Conservation (phyloP, 306 rosid genomes). For the Vigna reflexopilosa region DNA sequence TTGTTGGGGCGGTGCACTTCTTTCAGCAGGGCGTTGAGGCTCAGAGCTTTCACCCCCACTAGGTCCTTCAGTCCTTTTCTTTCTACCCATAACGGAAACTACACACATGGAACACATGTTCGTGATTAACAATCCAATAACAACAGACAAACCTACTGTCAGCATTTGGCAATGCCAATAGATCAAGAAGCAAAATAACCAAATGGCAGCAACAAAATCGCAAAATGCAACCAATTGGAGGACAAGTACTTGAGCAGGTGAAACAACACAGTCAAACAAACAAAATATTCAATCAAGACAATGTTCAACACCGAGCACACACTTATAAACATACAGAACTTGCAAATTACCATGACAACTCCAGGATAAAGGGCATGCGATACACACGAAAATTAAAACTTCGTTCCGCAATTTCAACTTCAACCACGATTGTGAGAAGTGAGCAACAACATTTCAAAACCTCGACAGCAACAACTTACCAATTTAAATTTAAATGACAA, state of each 20-base stretch:
- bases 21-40: conserved; percentile 62
- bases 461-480: neutral
- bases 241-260: neutral
- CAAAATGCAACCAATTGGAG: neutral
- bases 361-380: too few relatives aligned
- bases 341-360: too few relatives aligned
- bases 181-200: neutral
- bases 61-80: conserved; percentile 73
- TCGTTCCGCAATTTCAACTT: neutral
- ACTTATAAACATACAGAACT: neutral
- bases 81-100: conserved; percentile 74
- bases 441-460: neutral
- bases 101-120: neutral
- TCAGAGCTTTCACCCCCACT: conserved; percentile 73
- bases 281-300: neutral
- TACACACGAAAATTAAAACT: too few relatives aligned
- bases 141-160: neutral
- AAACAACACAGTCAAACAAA: neutral
- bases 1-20: conserved; percentile 62
- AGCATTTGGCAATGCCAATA: neutral
- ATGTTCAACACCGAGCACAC: neutral
- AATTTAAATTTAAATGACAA: neutral
- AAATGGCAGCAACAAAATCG: neutral
- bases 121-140: neutral
- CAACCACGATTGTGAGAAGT: neutral